Base-by-base conservation (phyloP, 2,329 filamentous ascomycete species). In the Thielaviopsis euricoi region DNA sequence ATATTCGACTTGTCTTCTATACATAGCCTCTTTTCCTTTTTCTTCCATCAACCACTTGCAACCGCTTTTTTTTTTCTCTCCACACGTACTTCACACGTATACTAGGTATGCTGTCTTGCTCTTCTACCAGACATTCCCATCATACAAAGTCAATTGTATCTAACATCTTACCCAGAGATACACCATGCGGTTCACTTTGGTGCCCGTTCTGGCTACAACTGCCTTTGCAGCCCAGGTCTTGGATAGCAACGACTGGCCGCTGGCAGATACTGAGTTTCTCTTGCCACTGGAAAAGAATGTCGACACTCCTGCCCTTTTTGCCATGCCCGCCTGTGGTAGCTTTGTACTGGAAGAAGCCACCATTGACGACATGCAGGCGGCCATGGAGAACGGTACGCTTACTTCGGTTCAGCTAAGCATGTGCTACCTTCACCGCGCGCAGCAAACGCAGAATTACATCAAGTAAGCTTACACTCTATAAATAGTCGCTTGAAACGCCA, bases 301-400 rank as follows among this genome's bases (percentile, higher is more conserved):
- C 19, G 68, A 67, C 46, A 67, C 71, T 3, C 57, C 64, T 1
- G 61, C 66, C 13, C 64, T 75, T 22, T 87, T 87, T 64, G 77
- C 81, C 2, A 85, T 87, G 82, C 74, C 72, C 0, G 66, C 66
- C 13, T 89, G 85, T 66, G 69, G 77, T 58, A 76, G 75, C 10
- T 75, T 86, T 62, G 70, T 72, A 53, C 71, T 88, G 17, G 82
- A 86, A 67, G 85, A 88, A 66, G 82, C 82, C 17, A 83, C 79
- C 6, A 84, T 88, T 61, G 82, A 86, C 62, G 70, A 84, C 60
- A 76, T 89, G 64, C 83, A 87, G 64, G 64, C 68, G 4, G 76
- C 76, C 29, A 74, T 87, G 74, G 63, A 63, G 6, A 67, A 68
- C n/a, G 78, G 79, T 4, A 70, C 65, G 12, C 68, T 87, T 60